Base-by-base conservation (phyloP, 148 eudicot species). In the Fagopyrum tataricum region DNA sequence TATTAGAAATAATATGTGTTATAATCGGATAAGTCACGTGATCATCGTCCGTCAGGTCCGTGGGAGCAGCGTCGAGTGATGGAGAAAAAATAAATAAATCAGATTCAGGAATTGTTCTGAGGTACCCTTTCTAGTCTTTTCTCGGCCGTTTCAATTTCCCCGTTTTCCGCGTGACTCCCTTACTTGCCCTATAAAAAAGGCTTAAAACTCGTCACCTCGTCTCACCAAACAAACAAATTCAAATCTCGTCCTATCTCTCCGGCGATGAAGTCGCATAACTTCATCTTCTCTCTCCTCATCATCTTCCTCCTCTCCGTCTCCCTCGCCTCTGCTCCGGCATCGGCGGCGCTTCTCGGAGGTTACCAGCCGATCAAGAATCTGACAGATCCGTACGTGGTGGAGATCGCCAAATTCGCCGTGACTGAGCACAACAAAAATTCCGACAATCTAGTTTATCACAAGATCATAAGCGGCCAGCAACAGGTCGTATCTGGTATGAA, bases 401-500 rank as follows among this genome's bases (percentile, higher is more conserved):
- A 84, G 20, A 76, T 82, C 24, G 94, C 83, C 6, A 72, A 82
- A 26, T 89, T 77, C 62, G 94, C 91, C 5, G 77, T 89, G 8
- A 8, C 15, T 1, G 80, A 80, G 71, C 79, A 87, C 77, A 81
- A 89, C 84, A 69, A 67, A 59, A 53, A 51, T 1, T 67, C 67
- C 4, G 20, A 46, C n/a, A 23, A 66, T 7, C 78, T 82, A 18
- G 23, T 3, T 15, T 75, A 49, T 62, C 72, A n/a, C 6, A 71
- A 31, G 7, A 77, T 84, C 39, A 52, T 82, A 1, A 73, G 52
- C 39, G 94, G 85, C 2, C 82, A 82, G 62, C 64, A 72, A 0
- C 91, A 87, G 55, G 91, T 81, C 40, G 91, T 85, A 2, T 71
- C 88, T 4, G 94, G 94, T 14, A 76, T 42, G 7, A 82, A 84